Conservation (phyloP, 805 yeast genomes). For the Candida schatavii region DNA sequence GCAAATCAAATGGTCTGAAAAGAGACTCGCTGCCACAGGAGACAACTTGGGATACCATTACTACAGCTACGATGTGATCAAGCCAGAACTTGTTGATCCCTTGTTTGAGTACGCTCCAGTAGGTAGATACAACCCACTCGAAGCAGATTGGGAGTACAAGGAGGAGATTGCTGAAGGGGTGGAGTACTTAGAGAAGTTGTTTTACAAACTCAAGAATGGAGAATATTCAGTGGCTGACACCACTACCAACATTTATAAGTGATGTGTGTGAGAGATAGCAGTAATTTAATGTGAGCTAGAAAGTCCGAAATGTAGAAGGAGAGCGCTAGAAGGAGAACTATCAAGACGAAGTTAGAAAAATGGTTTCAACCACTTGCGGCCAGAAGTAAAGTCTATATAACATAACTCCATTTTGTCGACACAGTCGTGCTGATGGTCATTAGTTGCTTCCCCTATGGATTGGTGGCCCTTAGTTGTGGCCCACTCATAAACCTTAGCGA, state of each 20-base stretch:
- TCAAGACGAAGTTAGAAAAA: too few species aligned
- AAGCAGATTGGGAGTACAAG: constrained; percentile 19
- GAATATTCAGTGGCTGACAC: constrained; percentile 19
- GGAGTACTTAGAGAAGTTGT: constrained; percentile 18
- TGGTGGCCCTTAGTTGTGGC: too few species aligned
- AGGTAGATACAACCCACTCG: constrained; percentile 31
- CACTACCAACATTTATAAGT: neutral
- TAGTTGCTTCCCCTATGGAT: too few species aligned
- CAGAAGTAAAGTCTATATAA: too few species aligned
- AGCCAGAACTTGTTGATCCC: constrained; percentile 24
- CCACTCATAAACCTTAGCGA: too few species aligned
- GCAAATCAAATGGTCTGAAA: constrained; percentile 34
- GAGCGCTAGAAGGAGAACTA: too few species aligned
- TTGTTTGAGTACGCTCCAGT: constrained; percentile 22
- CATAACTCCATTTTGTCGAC: too few species aligned
- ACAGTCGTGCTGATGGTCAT: too few species aligned
- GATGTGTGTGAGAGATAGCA: too few species aligned
- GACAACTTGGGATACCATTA: constrained; percentile 30
- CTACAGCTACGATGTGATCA: constrained; percentile 23
- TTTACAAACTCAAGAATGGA: constrained; percentile 21
- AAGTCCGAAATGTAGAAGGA: too few species aligned
- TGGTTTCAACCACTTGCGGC: too few species aligned
- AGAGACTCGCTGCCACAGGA: constrained; percentile 19
- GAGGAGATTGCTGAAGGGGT: constrained; percentile 21
- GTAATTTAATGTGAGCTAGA: too few species aligned